phyloP scores from a whole-genome alignment of 202 grass and related monocot genomes.

The Zizania palustris region DNA sequence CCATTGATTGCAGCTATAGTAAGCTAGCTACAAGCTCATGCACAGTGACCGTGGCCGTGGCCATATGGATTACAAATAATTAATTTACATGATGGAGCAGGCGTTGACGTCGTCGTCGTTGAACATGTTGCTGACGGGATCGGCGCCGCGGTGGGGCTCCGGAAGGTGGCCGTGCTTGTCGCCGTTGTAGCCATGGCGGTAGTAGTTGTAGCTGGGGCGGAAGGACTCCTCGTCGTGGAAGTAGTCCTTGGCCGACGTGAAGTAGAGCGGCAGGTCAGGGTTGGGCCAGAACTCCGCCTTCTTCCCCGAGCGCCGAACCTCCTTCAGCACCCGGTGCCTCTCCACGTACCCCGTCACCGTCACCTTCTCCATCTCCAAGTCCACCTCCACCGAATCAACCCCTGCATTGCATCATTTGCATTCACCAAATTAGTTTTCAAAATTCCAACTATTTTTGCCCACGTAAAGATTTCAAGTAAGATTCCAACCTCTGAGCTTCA shows the following conservation, averaged over 20 bases:
- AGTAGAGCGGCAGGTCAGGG: slow-evolving; percentile 70
- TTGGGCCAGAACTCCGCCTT: slow-evolving; percentile 99
- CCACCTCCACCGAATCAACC: slow-evolving; percentile 83
- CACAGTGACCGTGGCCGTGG: not conserved
- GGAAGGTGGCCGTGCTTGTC: slow-evolving; percentile 84
- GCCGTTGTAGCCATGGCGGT: slow-evolving; percentile 90
- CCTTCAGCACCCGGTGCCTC: slow-evolving; percentile 75
- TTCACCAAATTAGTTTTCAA: not conserved
- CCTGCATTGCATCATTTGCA: not conserved
- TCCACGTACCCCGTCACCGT: slow-evolving; percentile 95
- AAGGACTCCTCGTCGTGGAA: slow-evolving; percentile 90
- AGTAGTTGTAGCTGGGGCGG: slow-evolving; percentile 89
- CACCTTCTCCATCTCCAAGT: slow-evolving; percentile 91
- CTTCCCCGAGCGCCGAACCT: slow-evolving; percentile 86
- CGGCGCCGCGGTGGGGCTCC: slow-evolving; percentile 64
- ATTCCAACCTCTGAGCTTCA: slow-evolving; percentile 53
- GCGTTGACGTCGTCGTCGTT: slow-evolving; percentile 98
- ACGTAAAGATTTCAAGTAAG: too few relatives aligned
- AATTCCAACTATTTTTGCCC: too few relatives aligned
- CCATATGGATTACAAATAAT: not conserved
- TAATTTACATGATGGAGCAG: slow-evolving; percentile 67
- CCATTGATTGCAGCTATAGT: too few relatives aligned
- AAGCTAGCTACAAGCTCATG: too few relatives aligned
- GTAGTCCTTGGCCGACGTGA: slow-evolving; percentile 80
- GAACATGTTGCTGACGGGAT: slow-evolving; percentile 95